phyloP scores from a whole-genome alignment of 2,329 filamentous ascomycete species.

The Monilinia fructicola region DNA sequence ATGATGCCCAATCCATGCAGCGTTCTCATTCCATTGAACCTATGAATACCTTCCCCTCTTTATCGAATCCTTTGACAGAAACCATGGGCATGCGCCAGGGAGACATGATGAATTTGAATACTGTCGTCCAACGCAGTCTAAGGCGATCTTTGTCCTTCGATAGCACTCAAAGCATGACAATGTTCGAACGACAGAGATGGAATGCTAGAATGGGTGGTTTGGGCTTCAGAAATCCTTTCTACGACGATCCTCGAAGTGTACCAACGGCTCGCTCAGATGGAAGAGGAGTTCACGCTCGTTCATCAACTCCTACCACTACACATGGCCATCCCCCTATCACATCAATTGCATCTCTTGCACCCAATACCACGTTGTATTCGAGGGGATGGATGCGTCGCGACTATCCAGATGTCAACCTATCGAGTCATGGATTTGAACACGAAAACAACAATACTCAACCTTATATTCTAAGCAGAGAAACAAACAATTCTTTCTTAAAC shows the following conservation, averaged over 20 bases:
- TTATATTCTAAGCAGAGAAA: too few relatives aligned
- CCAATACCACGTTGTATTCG: neutral
- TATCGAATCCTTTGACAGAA: neutral
- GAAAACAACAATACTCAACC: neutral
- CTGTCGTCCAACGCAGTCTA: neutral
- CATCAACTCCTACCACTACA: neutral
- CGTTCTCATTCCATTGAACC: neutral
- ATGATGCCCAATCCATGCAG: neutral
- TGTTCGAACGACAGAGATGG: neutral
- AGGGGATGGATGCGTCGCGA: neutral
- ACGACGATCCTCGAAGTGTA: too few relatives aligned
- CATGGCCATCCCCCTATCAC: neutral
- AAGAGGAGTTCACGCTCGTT: too few relatives aligned
- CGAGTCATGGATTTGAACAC: neutral
- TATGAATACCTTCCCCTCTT: neutral
- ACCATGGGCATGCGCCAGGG: too few relatives aligned
- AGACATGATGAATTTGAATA: neutral
- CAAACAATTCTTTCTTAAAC: neutral
- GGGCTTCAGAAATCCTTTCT: too few relatives aligned
- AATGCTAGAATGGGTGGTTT: neutral
- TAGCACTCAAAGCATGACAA: neutral
- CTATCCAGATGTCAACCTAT: neutral
- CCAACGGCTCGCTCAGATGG: rapidly evolving
- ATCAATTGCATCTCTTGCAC: too few relatives aligned
- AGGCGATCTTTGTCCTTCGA: neutral